phyloP scores from a whole-genome alignment of 1,284 basidiomycete genomes.

The Volvariella surrecta region DNA sequence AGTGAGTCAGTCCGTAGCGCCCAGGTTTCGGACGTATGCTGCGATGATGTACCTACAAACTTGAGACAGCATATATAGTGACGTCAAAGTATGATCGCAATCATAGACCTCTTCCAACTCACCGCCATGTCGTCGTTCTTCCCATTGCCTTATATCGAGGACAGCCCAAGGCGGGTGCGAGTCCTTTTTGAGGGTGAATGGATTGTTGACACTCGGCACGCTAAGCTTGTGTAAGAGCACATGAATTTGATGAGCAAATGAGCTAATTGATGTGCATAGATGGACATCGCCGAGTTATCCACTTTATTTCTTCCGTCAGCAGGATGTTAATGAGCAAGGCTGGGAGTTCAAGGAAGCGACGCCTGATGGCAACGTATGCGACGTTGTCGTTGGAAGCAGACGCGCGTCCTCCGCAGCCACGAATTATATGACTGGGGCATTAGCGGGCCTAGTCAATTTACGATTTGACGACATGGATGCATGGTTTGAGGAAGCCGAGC shows the following conservation, averaged over 20 bases:
- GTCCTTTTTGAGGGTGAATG: constrained; percentile 43
- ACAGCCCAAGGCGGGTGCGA: constrained; percentile 41
- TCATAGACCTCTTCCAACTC: not conserved
- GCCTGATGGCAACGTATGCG: constrained; percentile 29
- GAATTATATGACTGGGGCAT: constrained; percentile 29
- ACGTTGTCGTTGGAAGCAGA: constrained; percentile 35
- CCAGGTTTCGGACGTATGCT: too few species aligned
- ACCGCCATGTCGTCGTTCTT: constrained; percentile 23
- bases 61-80: too few species aligned
- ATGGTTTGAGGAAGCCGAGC: constrained; percentile 64
- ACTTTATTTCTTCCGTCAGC: constrained; percentile 39
- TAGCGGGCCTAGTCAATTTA: constrained; percentile 41
- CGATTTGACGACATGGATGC: constrained; percentile 43
- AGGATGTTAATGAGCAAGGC: constrained; percentile 33
- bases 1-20: too few species aligned
- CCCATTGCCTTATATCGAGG: constrained; percentile 30
- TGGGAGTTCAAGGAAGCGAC: constrained; percentile 25
- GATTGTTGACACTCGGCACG: constrained; percentile 42
- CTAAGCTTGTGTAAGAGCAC: constrained; percentile 47
- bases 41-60: too few species aligned
- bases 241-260: not conserved
- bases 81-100: too few species aligned
- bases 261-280: constrained; percentile 20
- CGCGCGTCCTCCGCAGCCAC: constrained; percentile 33
- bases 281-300: constrained; percentile 51